Evolutionary conservation across 2,329 filamentous ascomycete species (phyloP), one percentile per base, ranked within the genome.

Genomic region (Aspergillus glaucus): DNA sequence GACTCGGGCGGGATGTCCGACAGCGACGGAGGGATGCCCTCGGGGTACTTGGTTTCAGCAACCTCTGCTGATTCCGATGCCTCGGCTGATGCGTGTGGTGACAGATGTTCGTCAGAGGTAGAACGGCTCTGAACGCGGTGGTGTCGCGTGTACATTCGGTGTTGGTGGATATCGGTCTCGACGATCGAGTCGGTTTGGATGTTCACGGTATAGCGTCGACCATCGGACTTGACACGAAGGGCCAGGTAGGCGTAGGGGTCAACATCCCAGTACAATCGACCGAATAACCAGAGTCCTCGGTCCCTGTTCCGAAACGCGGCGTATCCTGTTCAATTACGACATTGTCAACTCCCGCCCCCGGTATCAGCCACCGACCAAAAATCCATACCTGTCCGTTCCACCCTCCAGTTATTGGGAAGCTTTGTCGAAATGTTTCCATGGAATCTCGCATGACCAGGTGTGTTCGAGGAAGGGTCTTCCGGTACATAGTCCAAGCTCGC

Each of bases 141-240:
- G 44, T 74, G 68, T 44, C 64, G 66, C 14, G 72, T 75, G 57
- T 75, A 95, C 4, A 98, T 72, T 44, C 93, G 79, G 69, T 98
- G 93, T 67, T 98, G 93, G 68, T 97, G 93, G 54, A 98, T 77
- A 67, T 98, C 93, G n/a, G 90, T 92, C 9, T 89, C 87, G 43
- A 95, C 88, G 48, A 98, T 85, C 1, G 87, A 88, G 64, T 98
- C 92, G 3, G 91, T 95, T 74, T 97, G 93, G 14, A 98, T 75
- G 69, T 98, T 98, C 62, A 98, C 82, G 50, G 95, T 88, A 74
- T 97, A 98, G 61, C 88, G 86, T 50, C 93, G 79, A 14, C 90
- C 91, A 64, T 97, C 93, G 3, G 88, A 92, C 67, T 90, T 93
- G 59, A 98, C 79, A 12, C 91, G 85, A 62, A 98, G 71, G 0